Evolutionary conservation across 345 rosid genomes (phyloP), one percentile per base, ranked within the genome.

Genomic region (Theobroma cacao): DNA sequence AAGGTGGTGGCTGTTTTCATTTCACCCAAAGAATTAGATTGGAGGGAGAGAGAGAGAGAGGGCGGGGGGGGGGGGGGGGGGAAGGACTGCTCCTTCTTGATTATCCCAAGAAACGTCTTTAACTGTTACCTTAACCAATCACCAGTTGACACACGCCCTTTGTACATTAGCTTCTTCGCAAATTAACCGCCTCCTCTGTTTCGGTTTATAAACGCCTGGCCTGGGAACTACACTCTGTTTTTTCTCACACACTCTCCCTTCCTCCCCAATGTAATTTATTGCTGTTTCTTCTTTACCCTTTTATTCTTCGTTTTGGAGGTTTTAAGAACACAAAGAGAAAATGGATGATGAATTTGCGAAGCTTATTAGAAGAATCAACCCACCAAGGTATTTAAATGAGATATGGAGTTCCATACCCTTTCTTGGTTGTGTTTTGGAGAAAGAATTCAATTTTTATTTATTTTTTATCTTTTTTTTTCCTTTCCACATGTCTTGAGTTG

Each of bases 281-380:
- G 10, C 50, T 11, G 6, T 40, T 66, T 14, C 30, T n/a, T 22
- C 7, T 12, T 40, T 65, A 0, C 13, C 18, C 10, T 64, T 11
- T 65, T 38, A 7, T 17, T 63, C 15, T 40, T 12, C 14, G 18
- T 22, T 67, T 41, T 67, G 70, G 73, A 22, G 60, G n/a, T 76
- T 45, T 36, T 14, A 34, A 36, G 30, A 48, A 67, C 11, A 67
- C 2, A 52, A 26, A 31, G 43, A 18, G 18, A 71, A 58, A 56
- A 82, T 88, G 88, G 90, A 82, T 28, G 90, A 85, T 60, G 90
- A 88, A 75, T 88, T 78, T 68, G 87, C 87, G 20, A 88, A 88
- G 84, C 86, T 88, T 59, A 78, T 84, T 38, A 77, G 86, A 68
- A 86, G 89, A 77, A 84, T 88, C 78, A 88, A 88, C 80, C 85